Evolutionary conservation across 2,329 filamentous ascomycete species (phyloP).

Genomic region (Pseudocercospora vitis): DNA sequence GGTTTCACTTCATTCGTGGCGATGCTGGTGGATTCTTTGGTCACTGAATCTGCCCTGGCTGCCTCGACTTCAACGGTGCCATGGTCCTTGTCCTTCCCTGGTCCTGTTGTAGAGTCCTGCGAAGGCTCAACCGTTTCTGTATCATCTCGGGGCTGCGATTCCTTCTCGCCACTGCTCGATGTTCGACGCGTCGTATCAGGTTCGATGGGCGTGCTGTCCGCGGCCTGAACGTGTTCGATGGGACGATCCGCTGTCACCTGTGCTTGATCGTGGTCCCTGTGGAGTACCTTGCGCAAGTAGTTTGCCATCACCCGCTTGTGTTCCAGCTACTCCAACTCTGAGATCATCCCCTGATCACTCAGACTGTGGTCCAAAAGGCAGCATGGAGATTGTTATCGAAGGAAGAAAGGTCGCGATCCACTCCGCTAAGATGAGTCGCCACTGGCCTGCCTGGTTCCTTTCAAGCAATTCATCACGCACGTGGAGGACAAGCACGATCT

Average conservation of each 20-base stretch:
- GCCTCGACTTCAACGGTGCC: background rate
- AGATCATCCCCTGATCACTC: too few species aligned
- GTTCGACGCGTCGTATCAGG: background rate
- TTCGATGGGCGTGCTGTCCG: background rate
- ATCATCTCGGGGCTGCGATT: background rate
- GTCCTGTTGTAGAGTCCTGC: background rate
- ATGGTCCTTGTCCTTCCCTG: background rate
- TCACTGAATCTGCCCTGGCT: background rate
- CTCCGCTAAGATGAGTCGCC: too few species aligned
- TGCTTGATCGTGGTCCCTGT: background rate
- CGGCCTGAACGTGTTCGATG: background rate
- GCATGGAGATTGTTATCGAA: too few species aligned
- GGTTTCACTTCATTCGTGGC: background rate
- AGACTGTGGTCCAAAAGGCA: background rate
- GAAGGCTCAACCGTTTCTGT: background rate
- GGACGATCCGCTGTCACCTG: background rate
- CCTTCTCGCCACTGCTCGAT: background rate
- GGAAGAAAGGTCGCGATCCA: too few species aligned
- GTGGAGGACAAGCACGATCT: too few species aligned
- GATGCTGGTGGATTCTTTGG: background rate
- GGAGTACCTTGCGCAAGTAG: conserved; percentile 7
- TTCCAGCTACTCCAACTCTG: too few species aligned
- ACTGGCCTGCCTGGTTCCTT: too few species aligned
- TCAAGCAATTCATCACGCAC: too few species aligned
- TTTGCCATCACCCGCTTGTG: conserved; percentile 7